Evolutionary conservation across 441 rosid species (phyloP).

Genomic region (Populus tomentosa): DNA sequence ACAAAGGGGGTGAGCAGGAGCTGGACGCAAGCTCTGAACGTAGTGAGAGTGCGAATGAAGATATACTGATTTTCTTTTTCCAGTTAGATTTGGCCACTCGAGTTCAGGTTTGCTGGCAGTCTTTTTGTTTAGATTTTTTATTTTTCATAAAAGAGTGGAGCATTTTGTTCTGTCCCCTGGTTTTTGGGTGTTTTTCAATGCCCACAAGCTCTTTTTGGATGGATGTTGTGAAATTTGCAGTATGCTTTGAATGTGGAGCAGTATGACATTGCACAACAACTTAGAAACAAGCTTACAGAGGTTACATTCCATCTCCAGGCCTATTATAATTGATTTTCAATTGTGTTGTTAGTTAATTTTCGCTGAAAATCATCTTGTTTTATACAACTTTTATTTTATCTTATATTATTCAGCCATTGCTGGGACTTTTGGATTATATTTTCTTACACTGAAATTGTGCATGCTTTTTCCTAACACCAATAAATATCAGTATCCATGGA

Average conservation of each 20-base stretch:
- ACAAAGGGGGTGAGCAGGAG: constrained; percentile 51
- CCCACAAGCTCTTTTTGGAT: constrained; percentile 16
- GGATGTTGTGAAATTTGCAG: constrained; percentile 38
- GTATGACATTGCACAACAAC: constrained; percentile 79
- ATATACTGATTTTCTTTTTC: constrained; percentile 84
- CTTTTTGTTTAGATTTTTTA: neutral
- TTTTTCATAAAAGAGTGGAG: neutral
- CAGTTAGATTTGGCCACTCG: constrained; percentile 88
- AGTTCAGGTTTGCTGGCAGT: constrained; percentile 60
- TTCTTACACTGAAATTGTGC: neutral
- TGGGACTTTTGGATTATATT: neutral
- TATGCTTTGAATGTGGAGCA: constrained; percentile 84
- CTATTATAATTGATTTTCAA: constrained; percentile 6
- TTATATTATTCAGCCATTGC: neutral
- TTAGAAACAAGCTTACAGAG: constrained; percentile 87
- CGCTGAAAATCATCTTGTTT: neutral
- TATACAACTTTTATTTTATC: neutral
- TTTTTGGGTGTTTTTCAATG: constrained; percentile 1
- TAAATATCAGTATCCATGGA: constrained; percentile 5
- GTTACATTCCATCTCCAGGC: constrained; percentile 30
- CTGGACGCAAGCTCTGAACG: constrained; percentile 62
- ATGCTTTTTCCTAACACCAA: neutral
- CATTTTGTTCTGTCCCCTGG: neutral
- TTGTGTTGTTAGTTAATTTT: neutral
- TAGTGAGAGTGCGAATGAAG: constrained; percentile 92